Conservation (phyloP, 176 grass and related monocot species). For the Lolium multiflorum region DNA sequence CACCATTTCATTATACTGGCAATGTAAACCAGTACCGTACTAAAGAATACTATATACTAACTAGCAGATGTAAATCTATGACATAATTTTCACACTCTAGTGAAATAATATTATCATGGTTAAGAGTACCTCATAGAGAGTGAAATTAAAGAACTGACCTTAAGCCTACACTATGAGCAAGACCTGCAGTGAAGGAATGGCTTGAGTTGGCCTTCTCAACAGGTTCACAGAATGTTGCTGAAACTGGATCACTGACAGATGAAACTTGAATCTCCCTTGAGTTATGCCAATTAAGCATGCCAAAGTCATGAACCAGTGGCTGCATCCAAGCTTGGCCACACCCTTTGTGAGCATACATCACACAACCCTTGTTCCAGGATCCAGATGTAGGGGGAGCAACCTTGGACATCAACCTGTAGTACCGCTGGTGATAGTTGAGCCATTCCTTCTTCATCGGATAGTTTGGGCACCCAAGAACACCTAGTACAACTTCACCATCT, state of each 20-base stretch:
- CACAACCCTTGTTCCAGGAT: conserved; percentile 87
- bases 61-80: conserved; percentile 1
- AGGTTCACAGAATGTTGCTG: conserved; percentile 92
- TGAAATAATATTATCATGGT: conserved; percentile 21
- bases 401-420: conserved; percentile 76
- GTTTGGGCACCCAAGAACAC: conserved; percentile 96
- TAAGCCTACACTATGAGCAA: conserved; percentile 82
- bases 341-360: conserved; percentile 92
- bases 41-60: not conserved
- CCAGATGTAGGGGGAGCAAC: conserved; percentile 76
- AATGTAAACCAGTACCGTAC: not conserved
- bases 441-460: conserved; percentile 97
- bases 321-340: conserved; percentile 97
- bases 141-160: conserved; percentile 58
- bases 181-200: conserved; percentile 85
- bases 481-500: conserved; percentile 85
- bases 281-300: conserved; percentile 56
- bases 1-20: not conserved
- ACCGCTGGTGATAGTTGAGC: conserved; percentile 90
- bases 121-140: not conserved
- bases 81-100: not conserved
- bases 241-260: conserved; percentile 74
- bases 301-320: conserved; percentile 74
- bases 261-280: conserved; percentile 80
- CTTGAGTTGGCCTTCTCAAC: conserved; percentile 93